These are phyloP conservation scores for Actinomortierella wolfii DNA, from an alignment of 371 early-diverging fungal species.

Conservation along the genomic window DNA sequence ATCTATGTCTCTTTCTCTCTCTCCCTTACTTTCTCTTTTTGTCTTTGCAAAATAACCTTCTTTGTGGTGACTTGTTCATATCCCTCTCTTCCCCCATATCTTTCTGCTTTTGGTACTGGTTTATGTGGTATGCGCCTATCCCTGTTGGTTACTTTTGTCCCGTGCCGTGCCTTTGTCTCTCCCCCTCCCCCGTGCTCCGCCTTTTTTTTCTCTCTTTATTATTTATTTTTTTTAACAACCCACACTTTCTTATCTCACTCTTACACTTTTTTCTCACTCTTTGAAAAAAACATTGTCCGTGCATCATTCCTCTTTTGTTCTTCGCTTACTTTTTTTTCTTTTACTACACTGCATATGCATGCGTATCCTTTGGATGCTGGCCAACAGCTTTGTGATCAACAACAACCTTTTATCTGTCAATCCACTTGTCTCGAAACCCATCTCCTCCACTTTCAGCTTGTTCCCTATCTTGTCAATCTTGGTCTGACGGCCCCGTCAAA, in stretches of 20 bases:
- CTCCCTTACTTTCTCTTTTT: no score
- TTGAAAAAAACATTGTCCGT: no score
- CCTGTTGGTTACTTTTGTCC: neutral
- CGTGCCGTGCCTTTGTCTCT: neutral
- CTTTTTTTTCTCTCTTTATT: slow-evolving; percentile 1
- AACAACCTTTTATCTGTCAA: neutral
- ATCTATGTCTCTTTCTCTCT: neutral
- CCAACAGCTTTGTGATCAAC: no score
- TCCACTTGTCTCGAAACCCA: neutral
- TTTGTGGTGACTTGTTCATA: no score
- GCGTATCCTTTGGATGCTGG: no score
- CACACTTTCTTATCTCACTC: neutral
- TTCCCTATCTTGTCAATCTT: no score
- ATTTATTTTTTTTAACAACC: neutral
- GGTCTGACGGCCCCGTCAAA: neutral
- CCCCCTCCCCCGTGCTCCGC: neutral
- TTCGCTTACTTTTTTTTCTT: neutral
- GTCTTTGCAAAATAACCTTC: no score
- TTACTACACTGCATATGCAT: neutral
- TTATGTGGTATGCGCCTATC: neutral
- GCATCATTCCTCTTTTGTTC: no score
- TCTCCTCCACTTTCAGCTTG: no score
- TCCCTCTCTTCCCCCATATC: no score
- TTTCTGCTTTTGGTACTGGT: no score
- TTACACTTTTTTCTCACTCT: neutral